Conservation (phyloP, 257 asterid genomes). For the Solanum infundibuliforme region DNA sequence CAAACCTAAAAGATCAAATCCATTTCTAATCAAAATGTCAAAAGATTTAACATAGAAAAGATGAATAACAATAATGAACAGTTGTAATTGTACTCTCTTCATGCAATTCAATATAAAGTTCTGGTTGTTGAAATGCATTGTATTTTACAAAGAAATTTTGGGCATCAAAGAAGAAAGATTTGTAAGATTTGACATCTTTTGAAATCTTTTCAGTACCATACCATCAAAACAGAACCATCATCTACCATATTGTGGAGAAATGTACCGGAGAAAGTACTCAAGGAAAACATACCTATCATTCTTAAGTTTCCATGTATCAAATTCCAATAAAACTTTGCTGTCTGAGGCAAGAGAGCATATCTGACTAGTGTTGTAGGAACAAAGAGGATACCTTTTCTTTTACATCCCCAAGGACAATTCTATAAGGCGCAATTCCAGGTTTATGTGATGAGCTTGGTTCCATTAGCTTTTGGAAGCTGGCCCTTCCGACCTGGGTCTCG, state of each 20-base stretch:
- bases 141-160: background rate
- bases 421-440: slow-evolving; percentile 93
- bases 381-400: slow-evolving; percentile 63
- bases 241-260: background rate
- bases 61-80: background rate
- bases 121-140: background rate
- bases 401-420: slow-evolving; percentile 81
- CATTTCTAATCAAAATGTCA: background rate
- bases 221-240: background rate
- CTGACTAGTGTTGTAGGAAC: background rate
- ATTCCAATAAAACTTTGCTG: background rate
- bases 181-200: background rate
- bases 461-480: slow-evolving; percentile 79
- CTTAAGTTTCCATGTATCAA: background rate
- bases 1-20: background rate
- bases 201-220: background rate
- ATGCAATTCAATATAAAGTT: background rate
- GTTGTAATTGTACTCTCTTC: background rate
- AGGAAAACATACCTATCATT: background rate
- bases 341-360: background rate
- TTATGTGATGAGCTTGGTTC: slow-evolving; percentile 77
- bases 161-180: background rate
- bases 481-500: slow-evolving; percentile 80
- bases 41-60: background rate
- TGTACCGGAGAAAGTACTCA: background rate